Evolutionary conservation across 140 eudicot species (phyloP).

Genomic region (Senecio squalidus): DNA sequence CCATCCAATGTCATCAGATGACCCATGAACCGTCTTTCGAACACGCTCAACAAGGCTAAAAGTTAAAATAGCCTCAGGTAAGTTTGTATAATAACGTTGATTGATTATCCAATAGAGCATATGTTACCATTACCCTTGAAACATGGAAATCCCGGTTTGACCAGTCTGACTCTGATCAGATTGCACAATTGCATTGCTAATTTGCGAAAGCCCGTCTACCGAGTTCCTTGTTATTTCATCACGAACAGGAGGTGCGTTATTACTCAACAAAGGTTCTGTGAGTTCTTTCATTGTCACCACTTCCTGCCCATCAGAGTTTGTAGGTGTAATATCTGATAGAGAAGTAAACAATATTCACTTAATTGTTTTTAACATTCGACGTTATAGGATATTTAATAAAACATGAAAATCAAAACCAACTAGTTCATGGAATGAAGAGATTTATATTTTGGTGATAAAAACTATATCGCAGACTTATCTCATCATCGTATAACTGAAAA

Average conservation of each 20-base stretch:
- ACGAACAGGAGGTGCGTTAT: constrained; percentile 39
- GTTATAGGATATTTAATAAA: no score
- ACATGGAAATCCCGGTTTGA: constrained; percentile 41
- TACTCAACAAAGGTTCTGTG: constrained; percentile 25
- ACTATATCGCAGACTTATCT: not conserved
- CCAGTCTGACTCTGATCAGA: constrained; percentile 45
- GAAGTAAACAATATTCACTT: not conserved
- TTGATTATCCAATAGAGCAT: not conserved
- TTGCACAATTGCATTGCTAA: constrained; percentile 21
- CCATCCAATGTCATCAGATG: constrained; percentile 99
- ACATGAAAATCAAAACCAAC: not conserved
- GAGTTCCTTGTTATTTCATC: constrained; percentile 43
- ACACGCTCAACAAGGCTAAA: constrained; percentile 78
- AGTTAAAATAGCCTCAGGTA: constrained; percentile 10
- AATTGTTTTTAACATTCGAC: no score
- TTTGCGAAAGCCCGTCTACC: constrained; percentile 32
- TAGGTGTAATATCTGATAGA: constrained; percentile 28
- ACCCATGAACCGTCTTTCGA: constrained; percentile 84
- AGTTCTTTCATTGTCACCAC: constrained; percentile 34
- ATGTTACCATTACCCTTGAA: constrained; percentile 61
- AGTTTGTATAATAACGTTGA: not conserved
- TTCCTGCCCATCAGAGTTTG: constrained; percentile 42
- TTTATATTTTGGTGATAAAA: constrained; percentile 4
- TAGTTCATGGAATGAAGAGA: constrained; percentile 3
- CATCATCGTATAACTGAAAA: not conserved